Percentiles rank a stretch among this genome's conserved stretches.
These are phyloP conservation scores for Termitomyces sp. DNA, from an alignment of 768 basidiomycete species.

Conservation along the genomic window DNA sequence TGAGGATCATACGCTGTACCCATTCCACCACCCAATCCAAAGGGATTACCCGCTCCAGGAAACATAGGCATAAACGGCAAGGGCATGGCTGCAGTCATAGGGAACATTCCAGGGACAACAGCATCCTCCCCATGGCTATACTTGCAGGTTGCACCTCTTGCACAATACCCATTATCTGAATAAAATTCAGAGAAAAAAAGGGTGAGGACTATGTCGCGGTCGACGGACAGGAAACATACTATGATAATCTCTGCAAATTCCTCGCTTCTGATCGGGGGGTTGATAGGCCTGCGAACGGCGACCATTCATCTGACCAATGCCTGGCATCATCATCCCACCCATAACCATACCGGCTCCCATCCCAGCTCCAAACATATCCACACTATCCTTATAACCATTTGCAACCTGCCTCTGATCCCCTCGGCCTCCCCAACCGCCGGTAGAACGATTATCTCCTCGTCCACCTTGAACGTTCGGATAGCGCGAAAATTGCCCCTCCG, in stretches of 20 bases:
- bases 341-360: slow-evolving; percentile 20
- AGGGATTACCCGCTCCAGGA: slow-evolving; percentile 47
- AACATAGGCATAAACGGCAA: slow-evolving; percentile 75
- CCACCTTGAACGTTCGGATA: slow-evolving; percentile 39
- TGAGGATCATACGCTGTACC: slow-evolving; percentile 69
- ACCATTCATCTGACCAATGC: slow-evolving; percentile 34
- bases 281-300: slow-evolving; percentile 57
- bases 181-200: neutral
- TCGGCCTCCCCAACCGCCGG: slow-evolving; percentile 39
- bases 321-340: slow-evolving; percentile 25
- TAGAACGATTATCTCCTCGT: slow-evolving; percentile 26
- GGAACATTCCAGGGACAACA: slow-evolving; percentile 65
- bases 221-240: slow-evolving; percentile 47
- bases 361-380: slow-evolving; percentile 25
- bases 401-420: slow-evolving; percentile 24
- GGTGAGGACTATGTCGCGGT: neutral
- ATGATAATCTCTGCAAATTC: slow-evolving; percentile 88
- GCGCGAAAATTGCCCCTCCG: slow-evolving; percentile 64
- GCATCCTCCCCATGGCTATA: slow-evolving; percentile 92
- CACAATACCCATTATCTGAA: slow-evolving; percentile 91
- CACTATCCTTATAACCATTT: slow-evolving; percentile 29
- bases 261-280: slow-evolving; percentile 68
- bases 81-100: slow-evolving; percentile 40
- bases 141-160: slow-evolving; percentile 84
- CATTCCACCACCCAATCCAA: slow-evolving; percentile 38